A percentile compares a stretch with the other conserved stretches of the same genome.
phyloP scores from a whole-genome alignment of 306 rosid genomes.

The Gynostemma pentaphyllum region DNA sequence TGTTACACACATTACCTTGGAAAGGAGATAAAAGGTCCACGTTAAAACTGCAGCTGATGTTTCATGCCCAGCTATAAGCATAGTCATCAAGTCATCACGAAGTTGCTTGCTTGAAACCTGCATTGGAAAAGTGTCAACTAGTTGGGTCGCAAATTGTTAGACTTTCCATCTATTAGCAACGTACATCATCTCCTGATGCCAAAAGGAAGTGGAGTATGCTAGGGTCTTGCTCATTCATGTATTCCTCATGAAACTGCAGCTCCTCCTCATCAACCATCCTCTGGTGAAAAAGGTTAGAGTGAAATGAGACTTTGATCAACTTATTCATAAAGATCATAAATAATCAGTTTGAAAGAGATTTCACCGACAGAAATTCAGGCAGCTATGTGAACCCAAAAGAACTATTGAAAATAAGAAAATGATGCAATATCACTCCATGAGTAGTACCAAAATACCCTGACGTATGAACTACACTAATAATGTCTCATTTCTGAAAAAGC shows the following conservation, averaged over 20 bases:
- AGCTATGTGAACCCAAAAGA: background rate
- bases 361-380: background rate
- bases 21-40: conserved; percentile 92
- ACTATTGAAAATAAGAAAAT: background rate
- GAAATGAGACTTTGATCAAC: background rate
- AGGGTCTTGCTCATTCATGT: conserved; percentile 92
- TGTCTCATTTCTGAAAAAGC: too few relatives aligned
- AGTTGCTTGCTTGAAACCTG: conserved; percentile 98
- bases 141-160: background rate
- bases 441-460: too few relatives aligned
- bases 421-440: background rate
- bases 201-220: conserved; percentile 90
- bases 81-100: conserved; percentile 95
- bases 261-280: conserved; percentile 97
- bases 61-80: conserved; percentile 99
- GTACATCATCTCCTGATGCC: conserved; percentile 95
- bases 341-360: background rate
- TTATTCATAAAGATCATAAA: background rate
- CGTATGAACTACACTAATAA: too few relatives aligned
- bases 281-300: conserved; percentile 23
- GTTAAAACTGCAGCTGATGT: conserved; percentile 97
- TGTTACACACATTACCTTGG: conserved; percentile 33
- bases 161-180: conserved; percentile 1
- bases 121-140: conserved; percentile 16
- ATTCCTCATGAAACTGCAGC: conserved; percentile 90